phyloP scores from a whole-genome alignment of 768 basidiomycete species.

The Amanita jacksonii region DNA sequence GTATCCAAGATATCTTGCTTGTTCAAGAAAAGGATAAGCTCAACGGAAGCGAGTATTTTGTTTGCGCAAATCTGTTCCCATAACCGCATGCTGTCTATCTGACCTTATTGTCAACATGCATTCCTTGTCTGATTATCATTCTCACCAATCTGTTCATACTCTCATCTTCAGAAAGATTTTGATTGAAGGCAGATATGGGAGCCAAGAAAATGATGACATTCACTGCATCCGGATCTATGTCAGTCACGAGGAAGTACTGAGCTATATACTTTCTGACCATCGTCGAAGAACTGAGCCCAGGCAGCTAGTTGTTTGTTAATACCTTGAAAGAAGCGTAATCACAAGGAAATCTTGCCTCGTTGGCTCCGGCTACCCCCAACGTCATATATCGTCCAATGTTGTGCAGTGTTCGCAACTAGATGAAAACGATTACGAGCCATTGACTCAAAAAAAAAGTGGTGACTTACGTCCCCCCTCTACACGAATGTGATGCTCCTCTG shows the following conservation, averaged over 20 bases:
- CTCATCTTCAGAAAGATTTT: constrained; percentile 49
- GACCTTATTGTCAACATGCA: background rate
- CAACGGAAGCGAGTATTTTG: constrained; percentile 40
- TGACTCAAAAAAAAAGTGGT: background rate
- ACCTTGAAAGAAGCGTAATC: background rate
- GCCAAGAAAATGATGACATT: constrained; percentile 60
- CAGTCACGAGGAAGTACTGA: background rate
- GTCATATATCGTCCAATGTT: constrained; percentile 57
- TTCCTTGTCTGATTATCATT: constrained; percentile 25
- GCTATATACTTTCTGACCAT: constrained; percentile 29
- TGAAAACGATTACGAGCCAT: background rate
- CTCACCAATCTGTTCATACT: constrained; percentile 50
- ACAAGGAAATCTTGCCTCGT: constrained; percentile 30
- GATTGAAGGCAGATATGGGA: constrained; percentile 56
- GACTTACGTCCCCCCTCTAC: constrained; percentile 31
- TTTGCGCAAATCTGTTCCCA: constrained; percentile 56
- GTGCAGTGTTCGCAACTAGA: constrained; percentile 22
- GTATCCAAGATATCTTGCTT: constrained; percentile 50
- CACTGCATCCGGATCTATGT: constrained; percentile 24
- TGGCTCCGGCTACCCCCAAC: constrained; percentile 53
- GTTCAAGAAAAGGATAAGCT: constrained; percentile 54
- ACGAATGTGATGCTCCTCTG: constrained; percentile 51
- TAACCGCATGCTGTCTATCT: constrained; percentile 39
- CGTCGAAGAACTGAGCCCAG: constrained; percentile 65
- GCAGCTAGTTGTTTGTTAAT: constrained; percentile 28